phyloP scores from a whole-genome alignment of 2,329 filamentous ascomycete genomes.

The Thielaviopsis punctulata region DNA sequence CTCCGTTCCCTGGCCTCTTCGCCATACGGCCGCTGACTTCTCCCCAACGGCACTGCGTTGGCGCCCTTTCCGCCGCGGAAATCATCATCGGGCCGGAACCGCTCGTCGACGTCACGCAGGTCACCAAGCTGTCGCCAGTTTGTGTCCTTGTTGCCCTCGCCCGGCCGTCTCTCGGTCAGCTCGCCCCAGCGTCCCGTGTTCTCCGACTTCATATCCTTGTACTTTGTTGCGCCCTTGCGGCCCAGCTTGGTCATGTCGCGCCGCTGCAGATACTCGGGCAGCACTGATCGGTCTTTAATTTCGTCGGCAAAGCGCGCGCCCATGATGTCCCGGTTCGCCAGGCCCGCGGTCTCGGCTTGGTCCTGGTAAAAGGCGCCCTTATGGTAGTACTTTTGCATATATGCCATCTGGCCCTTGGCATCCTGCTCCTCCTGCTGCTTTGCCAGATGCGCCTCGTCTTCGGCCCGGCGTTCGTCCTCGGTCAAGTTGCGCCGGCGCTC shows the following conservation, averaged over 20 bases:
- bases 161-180: slow-evolving; percentile 31
- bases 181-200: slow-evolving; percentile 81
- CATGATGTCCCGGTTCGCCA: slow-evolving; percentile 73
- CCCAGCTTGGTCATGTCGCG: slow-evolving; percentile 88
- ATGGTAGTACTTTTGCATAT: slow-evolving; percentile 93
- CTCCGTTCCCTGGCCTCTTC: slow-evolving; percentile 15
- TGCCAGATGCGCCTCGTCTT: slow-evolving; percentile 64
- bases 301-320: slow-evolving; percentile 71
- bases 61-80: slow-evolving; percentile 38
- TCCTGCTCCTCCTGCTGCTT: slow-evolving; percentile 68
- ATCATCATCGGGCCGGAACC: slow-evolving; percentile 48
- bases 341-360: slow-evolving; percentile 54
- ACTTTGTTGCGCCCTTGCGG: slow-evolving; percentile 78
- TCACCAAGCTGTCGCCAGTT: slow-evolving; percentile 17
- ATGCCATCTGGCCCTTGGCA: slow-evolving; percentile 62
- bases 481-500: slow-evolving; percentile 78
- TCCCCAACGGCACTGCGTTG: slow-evolving; percentile 51
- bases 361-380: slow-evolving; percentile 91
- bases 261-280: slow-evolving; percentile 85
- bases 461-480: slow-evolving; percentile 66
- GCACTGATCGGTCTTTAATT: slow-evolving; percentile 58
- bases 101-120: slow-evolving; percentile 34
- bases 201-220: slow-evolving; percentile 72
- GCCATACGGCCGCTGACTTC: slow-evolving; percentile 30
- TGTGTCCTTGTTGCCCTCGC: slow-evolving; percentile 17